Percentiles rank a stretch among this genome's conserved stretches.
phyloP scores from a whole-genome alignment of 805 yeast genomes.

The Candida pini region DNA sequence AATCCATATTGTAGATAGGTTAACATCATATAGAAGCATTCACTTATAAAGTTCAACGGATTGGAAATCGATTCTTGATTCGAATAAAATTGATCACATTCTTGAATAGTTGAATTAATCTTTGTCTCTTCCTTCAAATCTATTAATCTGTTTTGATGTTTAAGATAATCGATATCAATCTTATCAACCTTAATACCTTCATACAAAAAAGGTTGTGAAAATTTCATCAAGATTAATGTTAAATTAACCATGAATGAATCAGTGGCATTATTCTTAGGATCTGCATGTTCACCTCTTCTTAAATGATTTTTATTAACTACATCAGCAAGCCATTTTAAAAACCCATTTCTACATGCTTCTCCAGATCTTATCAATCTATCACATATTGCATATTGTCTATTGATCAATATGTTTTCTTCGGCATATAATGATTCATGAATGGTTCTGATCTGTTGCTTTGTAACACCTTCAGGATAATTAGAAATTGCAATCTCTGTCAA shows the following conservation, averaged over 20 bases:
- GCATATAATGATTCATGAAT: constrained; percentile 57
- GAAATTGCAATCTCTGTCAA: constrained; percentile 42
- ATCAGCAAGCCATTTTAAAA: constrained; percentile 65
- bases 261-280: constrained; percentile 57
- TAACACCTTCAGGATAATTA: constrained; percentile 35
- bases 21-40: constrained; percentile 75
- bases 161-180: constrained; percentile 68
- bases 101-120: constrained; percentile 67
- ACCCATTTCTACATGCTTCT: constrained; percentile 51
- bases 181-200: constrained; percentile 68
- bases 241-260: constrained; percentile 83
- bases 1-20: constrained; percentile 84
- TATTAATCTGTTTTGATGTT: constrained; percentile 42
- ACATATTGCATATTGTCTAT: constrained; percentile 61
- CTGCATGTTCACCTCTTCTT: constrained; percentile 81
- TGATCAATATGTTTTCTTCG: constrained; percentile 54
- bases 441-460: constrained; percentile 39
- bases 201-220: constrained; percentile 75
- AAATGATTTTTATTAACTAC: constrained; percentile 80
- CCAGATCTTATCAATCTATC: constrained; percentile 76
- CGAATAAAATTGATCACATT: constrained; percentile 54
- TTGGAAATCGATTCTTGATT: constrained; percentile 32
- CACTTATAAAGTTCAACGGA: constrained; percentile 73
- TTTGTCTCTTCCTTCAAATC: constrained; percentile 80
- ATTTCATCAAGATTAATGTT: constrained; percentile 55